These are phyloP conservation scores for Vinca minor DNA, from an alignment of 257 asterid species.

Conservation along the genomic window DNA sequence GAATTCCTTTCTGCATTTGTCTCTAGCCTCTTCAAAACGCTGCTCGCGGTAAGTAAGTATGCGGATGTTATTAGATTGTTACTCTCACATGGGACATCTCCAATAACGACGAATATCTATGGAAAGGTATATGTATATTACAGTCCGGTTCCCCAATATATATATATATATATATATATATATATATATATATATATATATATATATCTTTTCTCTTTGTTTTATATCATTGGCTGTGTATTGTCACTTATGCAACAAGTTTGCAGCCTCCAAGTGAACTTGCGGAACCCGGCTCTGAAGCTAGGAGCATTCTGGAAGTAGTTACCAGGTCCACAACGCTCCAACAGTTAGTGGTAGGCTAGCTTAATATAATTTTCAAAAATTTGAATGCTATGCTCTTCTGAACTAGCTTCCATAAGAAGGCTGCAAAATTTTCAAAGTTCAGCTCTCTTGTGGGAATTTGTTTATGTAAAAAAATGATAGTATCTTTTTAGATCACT, in stretches of 20 bases:
- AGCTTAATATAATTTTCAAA: background rate
- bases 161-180: conserved; percentile 25
- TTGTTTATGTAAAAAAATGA: background rate
- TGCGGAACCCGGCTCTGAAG: conserved; percentile 61
- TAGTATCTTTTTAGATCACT: background rate
- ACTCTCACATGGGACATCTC: conserved; percentile 62
- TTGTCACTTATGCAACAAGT: conserved; percentile 7
- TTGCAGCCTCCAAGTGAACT: conserved; percentile 63
- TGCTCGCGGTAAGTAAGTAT: conserved; percentile 81
- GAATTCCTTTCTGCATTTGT: background rate
- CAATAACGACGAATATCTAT: conserved; percentile 35
- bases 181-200: background rate
- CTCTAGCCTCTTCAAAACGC: conserved; percentile 85
- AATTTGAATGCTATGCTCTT: background rate
- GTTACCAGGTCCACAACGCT: conserved; percentile 25
- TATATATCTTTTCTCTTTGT: background rate
- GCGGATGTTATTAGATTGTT: conserved; percentile 40
- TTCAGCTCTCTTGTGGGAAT: background rate
- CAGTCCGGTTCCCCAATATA: too few species aligned
- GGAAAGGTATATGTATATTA: conserved; percentile 43
- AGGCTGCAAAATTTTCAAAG: background rate
- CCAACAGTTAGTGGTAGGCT: conserved; percentile 14
- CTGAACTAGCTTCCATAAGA: background rate
- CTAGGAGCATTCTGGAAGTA: conserved; percentile 43
- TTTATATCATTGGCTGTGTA: background rate